Evolutionary conservation across 2,329 filamentous ascomycete species (phyloP), one percentile per base, ranked within the genome.

Genomic region (Chaetomiaceae sp.): DNA sequence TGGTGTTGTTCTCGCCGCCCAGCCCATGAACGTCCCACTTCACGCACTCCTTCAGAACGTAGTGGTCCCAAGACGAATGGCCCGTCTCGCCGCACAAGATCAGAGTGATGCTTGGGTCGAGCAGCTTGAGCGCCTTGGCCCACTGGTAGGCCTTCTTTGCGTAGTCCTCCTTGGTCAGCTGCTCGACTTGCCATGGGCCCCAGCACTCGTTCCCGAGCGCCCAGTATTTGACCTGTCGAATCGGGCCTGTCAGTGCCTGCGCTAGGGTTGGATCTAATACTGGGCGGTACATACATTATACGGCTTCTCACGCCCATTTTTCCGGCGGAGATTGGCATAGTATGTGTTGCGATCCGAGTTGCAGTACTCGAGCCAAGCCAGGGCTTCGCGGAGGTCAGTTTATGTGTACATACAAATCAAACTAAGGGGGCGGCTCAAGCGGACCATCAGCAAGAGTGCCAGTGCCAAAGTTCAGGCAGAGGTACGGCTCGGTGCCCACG

Each of bases 351-450:
- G 75, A n/a, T 78, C 81, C 2, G 83, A 84, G 71, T 94, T 94
- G 75, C 89, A 94, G 73, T 94, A 94, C 66, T 94, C 89, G 18
- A 94, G 75, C 89, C 89, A 94, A 10, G 78, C 87, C 29, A 92
- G 75, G 2, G 75, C 53, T 58, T n/a, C n/a, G n/a, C n/a, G n/a
- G n/a, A n/a, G 9, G 18, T 46, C 18, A 52, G 50, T 23, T 2
- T 23, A 7, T 18, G 25, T 29, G 2, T 14, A 18, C 18, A 32
- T 3, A n/a, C 8, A 14, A 21, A 6, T n/a, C 9, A 7, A 11
- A 21, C n/a, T 5, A 16, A 3, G 20, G 20, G 5, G 21, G 18
- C 8, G 11, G 3, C 11, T 40, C 18, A 4, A 46, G 18, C 42
- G 43, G 10, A 51, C 30, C 79, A 69, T 75, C 72, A 55, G 74